phyloP scores from a whole-genome alignment of 2,329 filamentous ascomycete genomes.

The Calonectria hawksworthii region DNA sequence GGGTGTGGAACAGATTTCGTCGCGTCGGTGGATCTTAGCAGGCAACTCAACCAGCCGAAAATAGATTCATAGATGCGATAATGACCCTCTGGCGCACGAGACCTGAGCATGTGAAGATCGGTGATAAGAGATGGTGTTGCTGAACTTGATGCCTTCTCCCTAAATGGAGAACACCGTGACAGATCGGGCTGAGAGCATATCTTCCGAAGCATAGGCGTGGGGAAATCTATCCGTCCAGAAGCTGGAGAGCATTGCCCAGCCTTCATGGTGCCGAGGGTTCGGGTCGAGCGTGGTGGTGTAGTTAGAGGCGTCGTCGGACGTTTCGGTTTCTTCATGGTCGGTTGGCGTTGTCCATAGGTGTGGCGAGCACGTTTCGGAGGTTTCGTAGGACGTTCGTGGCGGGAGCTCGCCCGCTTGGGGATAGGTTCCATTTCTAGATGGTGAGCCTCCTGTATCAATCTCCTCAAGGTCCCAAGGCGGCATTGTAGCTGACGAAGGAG shows the following conservation, averaged over 20 bases:
- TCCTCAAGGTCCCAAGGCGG: conserved; percentile 57
- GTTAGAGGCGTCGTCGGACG: not conserved
- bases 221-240: conserved; percentile 45
- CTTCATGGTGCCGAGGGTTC: conserved; percentile 50
- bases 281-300: conserved; percentile 47
- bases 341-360: conserved; percentile 47
- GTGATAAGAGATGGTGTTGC: conserved; percentile 31
- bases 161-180: conserved; percentile 10
- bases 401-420: conserved; percentile 40
- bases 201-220: conserved; percentile 47
- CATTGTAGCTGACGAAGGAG: conserved; percentile 62
- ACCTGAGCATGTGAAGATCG: conserved; percentile 44
- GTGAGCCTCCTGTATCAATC: conserved; percentile 46
- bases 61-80: conserved; percentile 52
- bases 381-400: conserved; percentile 16
- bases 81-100: conserved; percentile 36
- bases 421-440: conserved; percentile 14
- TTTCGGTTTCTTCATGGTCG: conserved; percentile 16
- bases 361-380: conserved; percentile 46
- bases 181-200: conserved; percentile 41
- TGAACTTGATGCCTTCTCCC: not conserved
- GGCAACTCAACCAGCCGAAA: conserved; percentile 47
- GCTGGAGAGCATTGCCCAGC: conserved; percentile 42
- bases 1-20: conserved; percentile 36
- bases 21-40: conserved; percentile 48